Conservation (phyloP, 345 rosid genomes). For the Populus simonii region DNA sequence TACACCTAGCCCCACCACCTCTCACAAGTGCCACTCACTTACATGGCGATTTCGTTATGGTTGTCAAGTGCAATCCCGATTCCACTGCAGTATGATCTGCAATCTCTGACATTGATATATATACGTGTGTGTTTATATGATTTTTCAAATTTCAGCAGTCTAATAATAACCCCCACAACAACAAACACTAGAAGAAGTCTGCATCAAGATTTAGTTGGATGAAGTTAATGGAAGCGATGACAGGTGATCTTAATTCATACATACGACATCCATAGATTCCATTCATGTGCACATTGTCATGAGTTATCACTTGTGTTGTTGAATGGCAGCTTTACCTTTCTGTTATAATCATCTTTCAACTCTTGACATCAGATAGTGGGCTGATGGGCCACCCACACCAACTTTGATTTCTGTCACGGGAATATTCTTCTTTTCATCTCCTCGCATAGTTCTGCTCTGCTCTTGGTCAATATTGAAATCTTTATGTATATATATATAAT, state of each 20-base stretch:
- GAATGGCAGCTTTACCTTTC: slow-evolving; percentile 2
- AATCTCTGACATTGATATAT: not conserved
- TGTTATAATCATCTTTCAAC: not conserved
- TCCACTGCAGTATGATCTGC: not conserved
- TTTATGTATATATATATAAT: not conserved
- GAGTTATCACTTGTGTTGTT: not conserved
- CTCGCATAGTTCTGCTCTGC: not conserved
- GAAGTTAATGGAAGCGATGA: not conserved
- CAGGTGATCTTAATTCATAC: not conserved
- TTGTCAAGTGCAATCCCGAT: not conserved
- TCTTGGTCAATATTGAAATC: not conserved
- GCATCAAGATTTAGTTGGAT: slow-evolving; percentile 3
- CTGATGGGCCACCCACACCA: slow-evolving; percentile 31
- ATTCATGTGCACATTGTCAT: not conserved
- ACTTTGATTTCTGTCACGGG: not conserved
- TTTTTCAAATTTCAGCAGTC: slow-evolving; percentile 13
- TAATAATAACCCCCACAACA: slow-evolving; percentile 10
- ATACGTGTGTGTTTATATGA: not conserved
- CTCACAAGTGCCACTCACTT: slow-evolving; percentile 15
- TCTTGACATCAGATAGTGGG: slow-evolving; percentile 24
- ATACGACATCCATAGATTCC: not conserved
- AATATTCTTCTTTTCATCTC: not conserved
- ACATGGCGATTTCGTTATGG: slow-evolving; percentile 13
- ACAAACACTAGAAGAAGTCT: not conserved
- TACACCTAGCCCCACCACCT: slow-evolving; percentile 30